Base-by-base conservation (phyloP, 257 asterid species). In the Jasminum sambac region DNA sequence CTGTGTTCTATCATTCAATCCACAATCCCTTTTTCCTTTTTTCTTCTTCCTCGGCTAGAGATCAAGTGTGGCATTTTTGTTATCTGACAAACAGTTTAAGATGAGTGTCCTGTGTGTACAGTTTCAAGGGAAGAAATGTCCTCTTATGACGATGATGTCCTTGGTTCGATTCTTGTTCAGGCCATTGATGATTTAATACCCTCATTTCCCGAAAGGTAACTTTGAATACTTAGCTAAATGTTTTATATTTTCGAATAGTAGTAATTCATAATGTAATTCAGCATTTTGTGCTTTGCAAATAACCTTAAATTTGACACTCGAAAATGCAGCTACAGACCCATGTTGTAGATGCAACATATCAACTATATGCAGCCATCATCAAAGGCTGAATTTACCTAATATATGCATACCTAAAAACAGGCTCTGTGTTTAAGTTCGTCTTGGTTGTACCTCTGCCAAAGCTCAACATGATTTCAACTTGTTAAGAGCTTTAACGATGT, bases 131-230 rank as follows among this genome's bases (percentile, higher is more conserved):
- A 64, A 19, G 38, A 40, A 44, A 60, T 0, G 46, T 37, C 39
- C 41, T 62, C 36, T 12, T 36, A 17, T 25, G 2, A 50, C 24
- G 79, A 38, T 23, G 79, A 74, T 40, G 66, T 59, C 59, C 64
- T 41, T 57, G 66, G 64, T 52, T 67, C 74, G 7, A 7, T 68
- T 46, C 9, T 74, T 59, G 14, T 74, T 52, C 68, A 62, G 46
- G 74, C 43, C 30, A 59, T 74, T 74, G 71, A 74, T 14, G 66
- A 68, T 38, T 26, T 68, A 74, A 36, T 68, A 44, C 79, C 79
- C 69, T 67, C 79, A 68, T 74, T 74, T 74, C 61, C 79, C 37
- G 43, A 21, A 65, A 68, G 79, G 79, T 74, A 62, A 44, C 19
- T 68, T 9, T 0, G 70, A n/a, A 43, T 17, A 43, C 25, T 43